These are phyloP conservation scores for Entomortierella beljakovae DNA, from an alignment of 192 early-diverging fungal genomes.

Conservation along the genomic window DNA sequence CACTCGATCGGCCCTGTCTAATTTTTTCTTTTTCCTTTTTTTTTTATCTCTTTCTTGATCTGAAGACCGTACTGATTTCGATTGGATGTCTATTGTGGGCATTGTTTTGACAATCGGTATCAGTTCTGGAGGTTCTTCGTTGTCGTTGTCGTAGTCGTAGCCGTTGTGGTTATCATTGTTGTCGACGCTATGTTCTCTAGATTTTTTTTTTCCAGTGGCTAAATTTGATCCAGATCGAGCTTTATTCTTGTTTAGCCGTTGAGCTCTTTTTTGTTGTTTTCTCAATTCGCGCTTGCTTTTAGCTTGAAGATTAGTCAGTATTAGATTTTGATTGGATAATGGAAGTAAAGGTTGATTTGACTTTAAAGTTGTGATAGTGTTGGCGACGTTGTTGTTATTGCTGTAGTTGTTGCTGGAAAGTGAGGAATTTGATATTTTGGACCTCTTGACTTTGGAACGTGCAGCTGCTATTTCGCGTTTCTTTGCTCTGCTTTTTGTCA, in stretches of 20 bases:
- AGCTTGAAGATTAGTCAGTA: not conserved
- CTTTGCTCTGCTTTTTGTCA: slow-evolving; percentile 26
- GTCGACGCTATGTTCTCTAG: not conserved
- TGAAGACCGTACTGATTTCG: not conserved
- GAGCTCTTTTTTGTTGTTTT: not conserved
- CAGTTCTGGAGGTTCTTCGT: slow-evolving; percentile 33
- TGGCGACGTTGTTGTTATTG: not conserved
- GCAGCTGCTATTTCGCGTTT: slow-evolving; percentile 1
- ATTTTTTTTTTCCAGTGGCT: not conserved
- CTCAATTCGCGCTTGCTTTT: not conserved
- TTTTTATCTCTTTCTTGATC: not conserved
- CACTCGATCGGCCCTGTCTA: too few species aligned
- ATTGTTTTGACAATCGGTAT: not conserved
- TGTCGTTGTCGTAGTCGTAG: slow-evolving; percentile 1
- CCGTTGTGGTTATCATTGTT: not conserved
- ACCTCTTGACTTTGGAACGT: not conserved
- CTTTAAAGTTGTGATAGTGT: not conserved
- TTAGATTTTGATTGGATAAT: too few species aligned
- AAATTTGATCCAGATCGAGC: not conserved
- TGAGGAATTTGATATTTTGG: too few species aligned
- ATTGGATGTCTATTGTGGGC: not conserved
- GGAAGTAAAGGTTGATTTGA: not conserved
- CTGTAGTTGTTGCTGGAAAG: not conserved
- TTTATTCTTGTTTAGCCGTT: not conserved
- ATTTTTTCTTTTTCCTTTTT: not conserved